Conservation (phyloP, 495 filamentous ascomycete species). For the Penicillium bovifimosum region DNA sequence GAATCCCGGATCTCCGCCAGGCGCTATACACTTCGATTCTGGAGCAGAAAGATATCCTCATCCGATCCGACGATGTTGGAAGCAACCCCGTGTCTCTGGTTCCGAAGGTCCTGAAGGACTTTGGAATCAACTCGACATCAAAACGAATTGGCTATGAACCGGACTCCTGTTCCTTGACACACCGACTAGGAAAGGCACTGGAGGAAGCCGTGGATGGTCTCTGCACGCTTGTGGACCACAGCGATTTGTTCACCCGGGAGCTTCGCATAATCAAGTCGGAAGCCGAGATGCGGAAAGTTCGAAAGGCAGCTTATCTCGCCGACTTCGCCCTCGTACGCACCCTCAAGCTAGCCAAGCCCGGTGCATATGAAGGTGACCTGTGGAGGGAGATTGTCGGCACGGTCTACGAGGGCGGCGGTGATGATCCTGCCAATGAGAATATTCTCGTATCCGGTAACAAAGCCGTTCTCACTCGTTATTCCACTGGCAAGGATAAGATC, state of each 20-base stretch:
- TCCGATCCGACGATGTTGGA: conserved; percentile 19
- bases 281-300: conserved; percentile 21
- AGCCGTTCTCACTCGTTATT: conserved; percentile 23
- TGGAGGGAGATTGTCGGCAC: conserved; percentile 21
- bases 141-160: conserved; percentile 23
- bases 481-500: conserved; percentile 19
- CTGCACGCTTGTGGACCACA: conserved; percentile 17
- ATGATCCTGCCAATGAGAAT: conserved; percentile 25
- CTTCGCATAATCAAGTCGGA: conserved; percentile 21
- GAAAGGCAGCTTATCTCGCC: conserved; percentile 22
- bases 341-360: conserved; percentile 20
- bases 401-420: conserved; percentile 21
- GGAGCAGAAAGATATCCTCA: conserved; percentile 17
- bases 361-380: conserved; percentile 22
- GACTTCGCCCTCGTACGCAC: conserved; percentile 20
- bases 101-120: conserved; percentile 14
- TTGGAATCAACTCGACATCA: conserved; percentile 15
- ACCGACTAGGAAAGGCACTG: conserved; percentile 14
- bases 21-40: conserved; percentile 21
- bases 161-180: conserved; percentile 16
- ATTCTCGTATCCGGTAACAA: conserved; percentile 26
- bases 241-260: conserved; percentile 18
- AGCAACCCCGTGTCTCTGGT: conserved; percentile 24
- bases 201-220: conserved; percentile 13
- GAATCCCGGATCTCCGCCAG: conserved; percentile 21